Base-by-base conservation (phyloP, 2,329 filamentous ascomycete genomes). In the Pseudogymnoascus sp. region DNA sequence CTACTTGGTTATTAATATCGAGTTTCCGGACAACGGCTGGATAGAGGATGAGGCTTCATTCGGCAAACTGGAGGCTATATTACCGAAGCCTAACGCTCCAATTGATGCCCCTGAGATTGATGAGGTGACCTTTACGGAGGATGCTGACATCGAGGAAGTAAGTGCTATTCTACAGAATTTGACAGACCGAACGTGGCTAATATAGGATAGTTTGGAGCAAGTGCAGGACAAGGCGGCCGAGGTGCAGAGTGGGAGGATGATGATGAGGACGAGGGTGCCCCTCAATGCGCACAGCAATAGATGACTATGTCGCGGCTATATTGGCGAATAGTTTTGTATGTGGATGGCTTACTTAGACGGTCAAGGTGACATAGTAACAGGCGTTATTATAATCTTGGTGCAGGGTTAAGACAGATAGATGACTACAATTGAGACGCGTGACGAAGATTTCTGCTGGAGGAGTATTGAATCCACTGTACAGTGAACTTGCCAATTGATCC, bases 21-120 rank as follows among this genome's bases (percentile, higher is more conserved):
- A 91, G 62, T 97, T 97, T 79, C 95, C 95, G 2, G 86, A 93
- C 69, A 87, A 93, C 70, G 89, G 87, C 25, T 97, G 92, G 91
- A 79, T 93, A 64, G 80, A 84, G 67, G 83, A 89, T 63, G 85
- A 91, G n/a, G 83, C 84, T 11, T 82, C 86, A 0, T 84, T 93
- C 64, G 84, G 88, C 63, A 83, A 84, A 53, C 79, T 99, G 64
- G 80, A 84, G 70, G 89, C 90, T 70, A 81, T 96, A 28, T 81
- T 99, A 11, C 95, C 95, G 0, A 76, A 77, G 64, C 79, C 84
- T 8, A 82, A 73, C 0, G 77, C 83, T 4, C 78, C 82, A 8
- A 88, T 93, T 66, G 80, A 85, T 67, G 85, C 87, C 0, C 88
- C 93, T 0, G 86, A 90, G 64, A 81, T 93, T 7, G 95, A 97